A percentile compares a stretch with the other conserved stretches of the same genome.
Conservation (phyloP, 2,329 filamentous ascomycete species). For the Scytalidium lignicola region DNA sequence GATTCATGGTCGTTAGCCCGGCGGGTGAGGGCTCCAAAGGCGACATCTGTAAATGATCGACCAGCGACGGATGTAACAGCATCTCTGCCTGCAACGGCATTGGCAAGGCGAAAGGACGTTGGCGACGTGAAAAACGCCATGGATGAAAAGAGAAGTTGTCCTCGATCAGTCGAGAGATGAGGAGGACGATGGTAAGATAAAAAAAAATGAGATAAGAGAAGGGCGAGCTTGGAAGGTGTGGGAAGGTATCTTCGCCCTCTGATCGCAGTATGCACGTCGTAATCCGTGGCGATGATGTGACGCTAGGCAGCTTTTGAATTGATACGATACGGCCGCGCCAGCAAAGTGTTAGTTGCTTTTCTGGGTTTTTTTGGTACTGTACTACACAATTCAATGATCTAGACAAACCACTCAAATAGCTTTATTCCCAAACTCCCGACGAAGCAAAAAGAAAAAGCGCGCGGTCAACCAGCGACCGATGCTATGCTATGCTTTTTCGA, state of each 20-base stretch:
- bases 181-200: neutral
- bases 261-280: too few relatives aligned
- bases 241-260: too few relatives aligned
- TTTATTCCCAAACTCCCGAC: too few relatives aligned
- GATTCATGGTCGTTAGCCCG: conserved; percentile 21
- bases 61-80: conserved; percentile 16
- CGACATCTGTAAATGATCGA: conserved; percentile 16
- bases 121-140: conserved; percentile 42
- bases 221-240: neutral
- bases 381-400: too few relatives aligned
- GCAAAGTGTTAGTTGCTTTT: too few relatives aligned
- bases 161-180: conserved; percentile 1
- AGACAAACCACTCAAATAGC: too few relatives aligned
- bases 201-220: neutral
- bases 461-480: too few relatives aligned
- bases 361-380: too few relatives aligned
- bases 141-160: neutral
- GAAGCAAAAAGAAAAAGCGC: too few relatives aligned
- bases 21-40: conserved; percentile 14
- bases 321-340: neutral
- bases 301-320: neutral
- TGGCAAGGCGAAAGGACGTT: conserved; percentile 39
- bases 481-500: too few relatives aligned
- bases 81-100: conserved; percentile 29
- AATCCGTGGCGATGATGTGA: neutral